Conservation (phyloP, 169 alveolate species). For the Nephromyces sp. region DNA sequence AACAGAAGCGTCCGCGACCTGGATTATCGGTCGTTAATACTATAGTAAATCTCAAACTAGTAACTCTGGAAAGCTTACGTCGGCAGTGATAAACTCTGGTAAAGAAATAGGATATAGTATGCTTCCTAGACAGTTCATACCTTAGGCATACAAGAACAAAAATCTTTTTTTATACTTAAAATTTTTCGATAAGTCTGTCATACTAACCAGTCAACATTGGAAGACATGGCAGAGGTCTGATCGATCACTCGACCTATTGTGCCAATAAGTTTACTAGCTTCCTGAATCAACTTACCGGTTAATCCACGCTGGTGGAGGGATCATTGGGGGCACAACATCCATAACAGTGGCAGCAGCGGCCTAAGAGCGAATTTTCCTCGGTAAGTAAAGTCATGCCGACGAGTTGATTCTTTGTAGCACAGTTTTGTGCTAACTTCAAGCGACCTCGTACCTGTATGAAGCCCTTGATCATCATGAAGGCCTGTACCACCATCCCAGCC, state of each 20-base stretch:
- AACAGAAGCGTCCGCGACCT: constrained; percentile 58
- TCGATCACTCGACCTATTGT: not conserved
- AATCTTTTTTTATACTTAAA: not conserved
- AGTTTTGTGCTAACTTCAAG: too few species aligned
- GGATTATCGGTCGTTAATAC: too few species aligned
- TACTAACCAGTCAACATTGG: constrained; percentile 68
- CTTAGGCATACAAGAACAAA: constrained; percentile 2
- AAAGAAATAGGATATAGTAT: constrained; percentile 67
- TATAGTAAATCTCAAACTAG: too few species aligned
- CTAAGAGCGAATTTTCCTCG: constrained; percentile 28
- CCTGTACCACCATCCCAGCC: constrained; percentile 51
- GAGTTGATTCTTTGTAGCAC: too few species aligned
- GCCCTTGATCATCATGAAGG: constrained; percentile 59
- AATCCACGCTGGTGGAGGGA: constrained; percentile 50
- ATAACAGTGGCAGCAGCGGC: constrained; percentile 53
- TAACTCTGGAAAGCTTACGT: too few species aligned
- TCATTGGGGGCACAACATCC: constrained; percentile 66
- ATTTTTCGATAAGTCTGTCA: not conserved
- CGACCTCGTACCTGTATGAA: too few species aligned
- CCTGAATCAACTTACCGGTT: not conserved
- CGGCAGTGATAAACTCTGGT: constrained; percentile 63
- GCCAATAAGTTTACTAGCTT: not conserved
- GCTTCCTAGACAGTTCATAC: constrained; percentile 63
- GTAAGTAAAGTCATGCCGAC: too few species aligned
- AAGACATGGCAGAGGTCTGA: constrained; percentile 66